Evolutionary conservation across 2,329 filamentous ascomycete species (phyloP).

Genomic region (Phialophora macrospora): DNA sequence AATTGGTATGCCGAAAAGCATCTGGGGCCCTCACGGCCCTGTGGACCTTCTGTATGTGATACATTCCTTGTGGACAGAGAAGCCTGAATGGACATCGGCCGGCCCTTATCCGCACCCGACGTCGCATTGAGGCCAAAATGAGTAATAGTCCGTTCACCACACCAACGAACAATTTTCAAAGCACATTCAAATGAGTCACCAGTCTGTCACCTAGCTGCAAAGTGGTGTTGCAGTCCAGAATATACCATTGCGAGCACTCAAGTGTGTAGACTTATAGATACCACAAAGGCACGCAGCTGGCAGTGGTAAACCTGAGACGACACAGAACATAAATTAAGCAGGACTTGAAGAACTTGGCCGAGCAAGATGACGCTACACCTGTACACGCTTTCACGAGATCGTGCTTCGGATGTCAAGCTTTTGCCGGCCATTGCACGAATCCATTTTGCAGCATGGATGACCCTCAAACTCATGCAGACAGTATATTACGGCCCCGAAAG

Average conservation of each 20-base stretch:
- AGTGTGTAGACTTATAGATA: neutral
- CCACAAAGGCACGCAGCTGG: neutral
- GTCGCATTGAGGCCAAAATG: slow-evolving; percentile 1
- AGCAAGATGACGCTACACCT: slow-evolving; percentile 1
- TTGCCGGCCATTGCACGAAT: slow-evolving; percentile 17
- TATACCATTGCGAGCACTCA: neutral
- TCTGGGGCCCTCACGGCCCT: too few species aligned
- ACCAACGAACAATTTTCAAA: neutral
- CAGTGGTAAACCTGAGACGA: neutral
- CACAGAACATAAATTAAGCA: neutral
- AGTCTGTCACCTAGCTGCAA: neutral
- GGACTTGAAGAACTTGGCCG: neutral
- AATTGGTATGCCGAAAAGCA: neutral
- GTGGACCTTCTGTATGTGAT: too few species aligned
- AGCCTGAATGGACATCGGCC: neutral
- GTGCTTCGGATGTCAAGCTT: neutral
- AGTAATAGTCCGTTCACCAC: neutral
- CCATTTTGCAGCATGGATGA: slow-evolving; percentile 28
- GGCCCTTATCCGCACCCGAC: neutral
- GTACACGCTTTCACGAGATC: slow-evolving; percentile 3
- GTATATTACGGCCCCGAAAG: slow-evolving; percentile 23
- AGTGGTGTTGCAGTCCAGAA: neutral
- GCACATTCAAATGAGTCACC: neutral
- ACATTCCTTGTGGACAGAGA: too few species aligned
- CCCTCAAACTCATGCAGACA: slow-evolving; percentile 18